Percentiles rank a stretch among this genome's conserved stretches.
phyloP scores from a whole-genome alignment of 129 eudicot species.

The Ambrosia artemisiifolia region DNA sequence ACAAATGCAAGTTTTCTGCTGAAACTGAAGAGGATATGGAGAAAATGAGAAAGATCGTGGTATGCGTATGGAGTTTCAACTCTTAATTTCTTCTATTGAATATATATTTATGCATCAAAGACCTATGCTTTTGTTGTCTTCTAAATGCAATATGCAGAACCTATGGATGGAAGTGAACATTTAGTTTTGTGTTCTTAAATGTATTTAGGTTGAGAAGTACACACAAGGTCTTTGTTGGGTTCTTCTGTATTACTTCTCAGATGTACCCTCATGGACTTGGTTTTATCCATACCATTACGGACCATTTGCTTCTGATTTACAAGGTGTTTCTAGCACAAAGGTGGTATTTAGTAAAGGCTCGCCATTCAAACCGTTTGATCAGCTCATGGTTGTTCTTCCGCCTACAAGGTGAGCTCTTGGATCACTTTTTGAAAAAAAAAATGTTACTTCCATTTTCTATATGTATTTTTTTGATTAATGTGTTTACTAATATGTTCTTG shows the following conservation, averaged over 20 bases:
- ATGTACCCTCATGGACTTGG: constrained; percentile 68
- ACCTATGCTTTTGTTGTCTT: not conserved
- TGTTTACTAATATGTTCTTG: not conserved
- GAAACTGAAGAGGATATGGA: constrained; percentile 33
- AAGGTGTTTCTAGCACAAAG: constrained; percentile 43
- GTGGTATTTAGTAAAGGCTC: constrained; percentile 40
- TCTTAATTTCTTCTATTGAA: too few relatives aligned
- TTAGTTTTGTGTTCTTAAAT: too few relatives aligned
- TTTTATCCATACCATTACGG: constrained; percentile 61
- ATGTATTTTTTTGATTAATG: not conserved
- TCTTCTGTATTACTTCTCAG: constrained; percentile 46
- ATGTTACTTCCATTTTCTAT: too few relatives aligned
- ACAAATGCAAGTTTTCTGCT: constrained; percentile 47
- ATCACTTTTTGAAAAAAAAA: not conserved
- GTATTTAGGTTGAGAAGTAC: constrained; percentile 54
- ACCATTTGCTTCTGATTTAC: constrained; percentile 61
- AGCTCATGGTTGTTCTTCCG: constrained; percentile 75
- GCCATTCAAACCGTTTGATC: constrained; percentile 66
- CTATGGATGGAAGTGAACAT: not conserved
- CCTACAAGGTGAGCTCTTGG: constrained; percentile 42
- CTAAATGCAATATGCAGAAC: not conserved
- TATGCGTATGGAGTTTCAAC: constrained; percentile 3
- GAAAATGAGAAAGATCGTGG: constrained; percentile 36
- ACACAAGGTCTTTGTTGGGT: constrained; percentile 64
- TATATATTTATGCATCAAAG: not conserved